phyloP scores from a whole-genome alignment of 371 early-diverging fungal species.

The Gilbertella persicaria region DNA sequence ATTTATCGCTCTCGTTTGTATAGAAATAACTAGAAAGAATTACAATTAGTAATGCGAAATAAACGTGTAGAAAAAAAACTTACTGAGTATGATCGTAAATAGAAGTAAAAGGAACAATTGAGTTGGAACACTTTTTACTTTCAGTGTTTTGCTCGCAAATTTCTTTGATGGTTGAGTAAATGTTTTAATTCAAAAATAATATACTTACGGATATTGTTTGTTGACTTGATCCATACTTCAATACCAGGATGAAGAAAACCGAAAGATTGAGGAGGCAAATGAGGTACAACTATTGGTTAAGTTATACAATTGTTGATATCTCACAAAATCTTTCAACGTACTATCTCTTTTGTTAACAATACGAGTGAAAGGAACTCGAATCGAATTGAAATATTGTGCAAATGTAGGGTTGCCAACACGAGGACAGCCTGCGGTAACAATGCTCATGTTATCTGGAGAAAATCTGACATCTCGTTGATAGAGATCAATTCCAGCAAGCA shows the following conservation, averaged over 20 bases:
- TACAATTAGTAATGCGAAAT: too few species aligned
- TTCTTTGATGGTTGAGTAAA: too few species aligned
- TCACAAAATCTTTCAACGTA: slow-evolving; percentile 15
- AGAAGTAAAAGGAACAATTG: slow-evolving; percentile 28
- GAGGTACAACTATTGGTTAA: slow-evolving; percentile 33
- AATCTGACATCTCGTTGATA: slow-evolving; percentile 22
- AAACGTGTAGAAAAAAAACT: too few species aligned
- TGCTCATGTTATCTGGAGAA: slow-evolving; percentile 9
- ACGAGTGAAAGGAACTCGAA: slow-evolving; percentile 17
- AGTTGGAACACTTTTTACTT: slow-evolving; percentile 22
- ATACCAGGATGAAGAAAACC: slow-evolving; percentile 31
- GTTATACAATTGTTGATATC: too few species aligned
- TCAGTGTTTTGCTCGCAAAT: slow-evolving; percentile 28
- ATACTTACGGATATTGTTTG: slow-evolving; percentile 15
- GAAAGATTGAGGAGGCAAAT: slow-evolving; percentile 25
- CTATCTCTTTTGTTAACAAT: slow-evolving; percentile 27
- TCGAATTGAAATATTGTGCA: slow-evolving; percentile 27
- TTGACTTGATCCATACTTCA: slow-evolving; percentile 27
- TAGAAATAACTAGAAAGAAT: too few species aligned
- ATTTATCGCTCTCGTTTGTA: too few species aligned
- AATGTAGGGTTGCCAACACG: slow-evolving; percentile 30
- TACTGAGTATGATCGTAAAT: slow-evolving; percentile 24
- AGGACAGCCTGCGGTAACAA: slow-evolving; percentile 26
- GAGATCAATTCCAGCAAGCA: slow-evolving; percentile 23
- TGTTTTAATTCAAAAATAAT: too few species aligned